Evolutionary conservation across 352 stramenopile species (phyloP), one percentile per base, ranked within the genome.

Genomic region (Pythium sp.): DNA sequence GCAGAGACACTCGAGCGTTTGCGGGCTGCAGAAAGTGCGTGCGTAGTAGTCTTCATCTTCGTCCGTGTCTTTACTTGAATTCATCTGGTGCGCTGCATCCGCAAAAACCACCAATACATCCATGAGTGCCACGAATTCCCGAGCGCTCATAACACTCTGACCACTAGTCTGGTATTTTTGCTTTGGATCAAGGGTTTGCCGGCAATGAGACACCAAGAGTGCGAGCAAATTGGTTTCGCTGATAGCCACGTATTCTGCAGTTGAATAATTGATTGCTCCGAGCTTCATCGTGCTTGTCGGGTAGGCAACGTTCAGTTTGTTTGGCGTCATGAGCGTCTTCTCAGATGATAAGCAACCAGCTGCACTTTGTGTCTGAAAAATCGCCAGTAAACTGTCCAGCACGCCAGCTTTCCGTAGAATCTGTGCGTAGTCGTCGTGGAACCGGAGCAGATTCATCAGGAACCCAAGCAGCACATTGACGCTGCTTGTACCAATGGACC

Each of bases 161-260:
- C 8, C 69, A 32, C 53, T 36, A 3, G 15, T 73, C 36, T 58
- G 63, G 18, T 60, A 63, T 59, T 53, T 62, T 11, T 58, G 9
- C 12, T 54, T 18, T n/a, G 38, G 34, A 11, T 32, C 24, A 7
- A 14, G 43, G 18, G 59, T 79, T 70, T 84, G 81, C n/a, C 76
- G 72, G 47, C 81, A 90, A 69, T 90, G 81, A 2, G 79, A 85
- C n/a, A 71, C 74, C 32, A 90, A 49, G n/a, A 80, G 67, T 30
- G 68, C 62, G 41, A 82, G 46, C 20, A 90, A 72, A 46, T 62
- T 71, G 28, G 72, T 71, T 59, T 82, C 81, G 38, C 75, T 76
- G 12, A 81, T 65, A 20, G 49, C 51, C 9, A 69, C 28, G n/a
- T 72, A 64, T 47, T 79, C 62, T 20, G 30, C 55, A 30, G 53